Evolutionary conservation across 2,329 filamentous ascomycete species (phyloP).

Genomic region (Fusarium vanettenii): DNA sequence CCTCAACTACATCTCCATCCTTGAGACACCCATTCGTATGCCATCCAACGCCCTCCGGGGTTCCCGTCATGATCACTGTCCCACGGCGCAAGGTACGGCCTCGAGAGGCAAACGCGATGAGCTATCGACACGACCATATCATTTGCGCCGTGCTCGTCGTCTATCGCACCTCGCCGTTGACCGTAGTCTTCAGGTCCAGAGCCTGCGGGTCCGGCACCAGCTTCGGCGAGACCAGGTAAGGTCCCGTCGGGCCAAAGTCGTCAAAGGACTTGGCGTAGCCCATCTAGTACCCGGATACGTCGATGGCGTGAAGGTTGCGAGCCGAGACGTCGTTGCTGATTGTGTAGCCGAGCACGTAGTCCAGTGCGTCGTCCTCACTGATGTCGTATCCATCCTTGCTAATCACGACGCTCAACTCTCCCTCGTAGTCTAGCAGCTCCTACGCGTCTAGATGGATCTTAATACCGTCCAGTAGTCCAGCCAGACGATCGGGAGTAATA

Average conservation of each 20-base stretch:
- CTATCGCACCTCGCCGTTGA: constrained; percentile 8
- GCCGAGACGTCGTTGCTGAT: constrained; percentile 64
- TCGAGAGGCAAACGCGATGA: constrained; percentile 8
- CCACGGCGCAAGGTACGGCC: constrained; percentile 7
- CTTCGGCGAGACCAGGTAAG: neutral
- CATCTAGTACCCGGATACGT: constrained; percentile 8
- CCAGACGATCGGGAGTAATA: neutral
- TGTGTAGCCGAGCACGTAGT: constrained; percentile 64
- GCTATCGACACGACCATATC: constrained; percentile 11
- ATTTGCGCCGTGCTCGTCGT: constrained; percentile 7
- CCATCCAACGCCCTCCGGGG: constrained; percentile 3
- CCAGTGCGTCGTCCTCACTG: constrained; percentile 53
- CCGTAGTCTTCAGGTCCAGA: constrained; percentile 1
- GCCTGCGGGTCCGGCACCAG: constrained; percentile 6
- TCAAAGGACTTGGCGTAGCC: constrained; percentile 16
- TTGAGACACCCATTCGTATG: constrained; percentile 3
- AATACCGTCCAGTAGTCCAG: constrained; percentile 8
- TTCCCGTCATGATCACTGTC: constrained; percentile 13
- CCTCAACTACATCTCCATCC: constrained; percentile 4
- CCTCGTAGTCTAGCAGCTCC: constrained; percentile 55
- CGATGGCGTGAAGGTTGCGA: constrained; percentile 7
- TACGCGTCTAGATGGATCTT: constrained; percentile 9
- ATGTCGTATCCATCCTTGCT: constrained; percentile 61
- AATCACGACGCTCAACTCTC: constrained; percentile 60
- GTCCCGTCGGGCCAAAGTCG: constrained; percentile 8